phyloP scores from a whole-genome alignment of 2,329 filamentous ascomycete genomes.

The Sporothrix humicola region DNA sequence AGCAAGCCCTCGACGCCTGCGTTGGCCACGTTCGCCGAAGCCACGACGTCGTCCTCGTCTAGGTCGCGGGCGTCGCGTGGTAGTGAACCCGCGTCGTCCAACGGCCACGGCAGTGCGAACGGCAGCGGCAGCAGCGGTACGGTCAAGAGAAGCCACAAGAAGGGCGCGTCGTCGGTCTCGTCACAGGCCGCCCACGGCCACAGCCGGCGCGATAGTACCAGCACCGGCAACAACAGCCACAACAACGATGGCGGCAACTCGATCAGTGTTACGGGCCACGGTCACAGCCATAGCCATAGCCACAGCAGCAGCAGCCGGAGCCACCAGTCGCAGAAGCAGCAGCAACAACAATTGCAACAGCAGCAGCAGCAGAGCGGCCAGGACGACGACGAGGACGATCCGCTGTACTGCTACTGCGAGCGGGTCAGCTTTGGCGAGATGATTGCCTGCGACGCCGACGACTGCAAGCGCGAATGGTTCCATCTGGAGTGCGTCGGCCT shows the following conservation, averaged over 20 bases:
- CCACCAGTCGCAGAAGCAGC: conserved; percentile 24
- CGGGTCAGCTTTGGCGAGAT: conserved; percentile 82
- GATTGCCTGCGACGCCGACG: conserved; percentile 78
- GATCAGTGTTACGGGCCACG: conserved; percentile 17
- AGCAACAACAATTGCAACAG: conserved; percentile 27
- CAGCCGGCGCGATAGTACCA: conserved; percentile 30
- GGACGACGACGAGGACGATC: conserved; percentile 71
- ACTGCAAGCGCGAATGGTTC: conserved; percentile 80
- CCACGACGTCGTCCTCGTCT: conserved; percentile 43
- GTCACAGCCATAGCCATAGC: conserved; percentile 31
- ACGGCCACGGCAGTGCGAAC: conserved; percentile 36
- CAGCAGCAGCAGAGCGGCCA: conserved; percentile 47
- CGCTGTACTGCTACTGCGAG: conserved; percentile 80
- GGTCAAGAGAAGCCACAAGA: conserved; percentile 66
- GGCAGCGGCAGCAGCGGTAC: conserved; percentile 42
- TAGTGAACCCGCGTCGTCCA: conserved; percentile 41
- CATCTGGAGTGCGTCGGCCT: conserved; percentile 81
- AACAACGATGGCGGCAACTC: conserved; percentile 26
- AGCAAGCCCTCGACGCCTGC: conserved; percentile 71
- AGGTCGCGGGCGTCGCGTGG: conserved; percentile 61
- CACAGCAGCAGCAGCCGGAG: conserved; percentile 33
- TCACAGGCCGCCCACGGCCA: conserved; percentile 39
- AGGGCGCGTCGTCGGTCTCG: conserved; percentile 53
- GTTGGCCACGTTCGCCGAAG: conserved; percentile 64
- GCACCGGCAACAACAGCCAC: conserved; percentile 9